Evolutionary conservation across 208 protist species (phyloP).

Genomic region (Trypanosoma avium): DNA sequence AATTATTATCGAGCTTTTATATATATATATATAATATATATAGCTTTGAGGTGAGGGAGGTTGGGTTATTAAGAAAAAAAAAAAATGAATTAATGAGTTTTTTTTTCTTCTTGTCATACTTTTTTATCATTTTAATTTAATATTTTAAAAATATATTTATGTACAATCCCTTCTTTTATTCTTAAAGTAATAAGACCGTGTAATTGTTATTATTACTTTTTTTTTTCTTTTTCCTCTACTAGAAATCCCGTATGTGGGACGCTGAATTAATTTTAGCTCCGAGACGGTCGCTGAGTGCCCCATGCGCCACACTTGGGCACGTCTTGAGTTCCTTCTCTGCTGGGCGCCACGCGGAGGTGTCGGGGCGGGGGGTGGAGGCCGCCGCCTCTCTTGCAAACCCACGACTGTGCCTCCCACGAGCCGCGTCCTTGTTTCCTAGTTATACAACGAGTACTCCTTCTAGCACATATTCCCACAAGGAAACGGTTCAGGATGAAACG

Average conservation of each 20-base stretch:
- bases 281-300: slow-evolving; percentile 29
- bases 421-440: slow-evolving; percentile 22
- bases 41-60: too few relatives aligned
- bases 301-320: slow-evolving; percentile 29
- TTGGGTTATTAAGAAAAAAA: too few relatives aligned
- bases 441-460: slow-evolving; percentile 5
- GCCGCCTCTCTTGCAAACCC: slow-evolving; percentile 10
- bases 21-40: too few relatives aligned
- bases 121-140: too few relatives aligned
- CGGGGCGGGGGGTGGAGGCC: too few relatives aligned
- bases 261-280: background rate
- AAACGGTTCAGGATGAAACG: background rate
- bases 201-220: background rate
- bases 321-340: too few relatives aligned
- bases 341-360: too few relatives aligned
- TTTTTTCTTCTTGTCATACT: too few relatives aligned
- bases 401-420: background rate
- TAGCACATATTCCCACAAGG: background rate
- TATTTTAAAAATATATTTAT: background rate
- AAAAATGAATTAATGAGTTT: too few relatives aligned
- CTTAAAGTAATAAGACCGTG: background rate
- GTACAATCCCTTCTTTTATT: background rate
- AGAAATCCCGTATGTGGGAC: slow-evolving; percentile 2
- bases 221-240: slow-evolving; percentile 1
- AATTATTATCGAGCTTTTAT: too few relatives aligned